These are phyloP conservation scores for Podospora pseudoanserina DNA, from an alignment of 495 filamentous ascomycete genomes.

Conservation along the genomic window DNA sequence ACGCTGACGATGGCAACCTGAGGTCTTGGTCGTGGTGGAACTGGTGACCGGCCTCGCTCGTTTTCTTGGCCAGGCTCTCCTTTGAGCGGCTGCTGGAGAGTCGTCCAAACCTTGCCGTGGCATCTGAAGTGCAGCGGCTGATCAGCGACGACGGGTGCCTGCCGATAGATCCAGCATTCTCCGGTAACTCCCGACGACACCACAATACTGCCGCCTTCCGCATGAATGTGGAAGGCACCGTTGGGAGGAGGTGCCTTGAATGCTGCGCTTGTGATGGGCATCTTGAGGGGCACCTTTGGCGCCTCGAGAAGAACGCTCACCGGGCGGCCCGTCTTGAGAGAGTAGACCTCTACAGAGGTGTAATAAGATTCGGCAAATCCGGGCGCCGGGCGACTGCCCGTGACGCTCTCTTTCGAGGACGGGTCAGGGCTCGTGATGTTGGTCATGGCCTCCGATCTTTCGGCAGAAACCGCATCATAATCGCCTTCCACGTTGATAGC, in stretches of 20 bases:
- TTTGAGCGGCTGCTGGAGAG: constrained; percentile 54
- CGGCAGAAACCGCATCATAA: constrained; percentile 39
- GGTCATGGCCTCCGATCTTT: constrained; percentile 37
- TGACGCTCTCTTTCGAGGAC: constrained; percentile 17
- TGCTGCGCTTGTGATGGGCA: constrained; percentile 49
- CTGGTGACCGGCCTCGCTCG: constrained; percentile 36
- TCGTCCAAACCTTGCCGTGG: constrained; percentile 84
- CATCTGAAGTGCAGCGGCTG: constrained; percentile 52
- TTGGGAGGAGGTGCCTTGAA: constrained; percentile 60
- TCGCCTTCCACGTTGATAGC: constrained; percentile 34
- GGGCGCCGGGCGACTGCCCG: constrained; percentile 23
- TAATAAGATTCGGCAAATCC: constrained; percentile 59
- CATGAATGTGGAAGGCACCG: constrained; percentile 67
- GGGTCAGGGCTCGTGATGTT: constrained; percentile 27
- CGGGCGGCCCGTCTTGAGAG: constrained; percentile 63
- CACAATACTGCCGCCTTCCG: constrained; percentile 62
- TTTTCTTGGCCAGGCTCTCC: constrained; percentile 47
- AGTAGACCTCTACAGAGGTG: constrained; percentile 82
- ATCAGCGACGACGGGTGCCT: constrained; percentile 32
- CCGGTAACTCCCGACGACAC: constrained; percentile 78
- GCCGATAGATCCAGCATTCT: constrained; percentile 74
- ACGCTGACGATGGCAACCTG: constrained; percentile 69
- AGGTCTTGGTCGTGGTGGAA: constrained; percentile 38
- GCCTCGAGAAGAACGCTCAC: constrained; percentile 65
- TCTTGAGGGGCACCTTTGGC: constrained; percentile 44